phyloP scores from a whole-genome alignment of 2,329 filamentous ascomycete species.

The Colletotrichum sp. region DNA sequence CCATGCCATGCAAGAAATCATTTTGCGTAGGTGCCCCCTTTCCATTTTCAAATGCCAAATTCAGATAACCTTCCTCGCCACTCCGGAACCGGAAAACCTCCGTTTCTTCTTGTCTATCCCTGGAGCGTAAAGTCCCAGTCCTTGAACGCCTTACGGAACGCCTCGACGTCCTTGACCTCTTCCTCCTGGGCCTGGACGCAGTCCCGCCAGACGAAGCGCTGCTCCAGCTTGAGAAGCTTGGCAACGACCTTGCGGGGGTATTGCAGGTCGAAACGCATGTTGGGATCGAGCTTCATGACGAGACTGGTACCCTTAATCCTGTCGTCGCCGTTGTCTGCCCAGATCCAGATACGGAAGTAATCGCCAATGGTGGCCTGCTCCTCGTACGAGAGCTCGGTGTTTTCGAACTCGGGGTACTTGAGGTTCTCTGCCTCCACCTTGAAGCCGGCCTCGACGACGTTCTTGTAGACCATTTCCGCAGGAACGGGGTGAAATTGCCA shows the following conservation, averaged over 20 bases:
- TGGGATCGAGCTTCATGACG: conserved; percentile 74
- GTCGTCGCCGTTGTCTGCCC: conserved; percentile 63
- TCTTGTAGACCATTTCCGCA: conserved; percentile 68
- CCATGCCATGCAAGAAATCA: background rate
- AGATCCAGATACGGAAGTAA: conserved; percentile 85
- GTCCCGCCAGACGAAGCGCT: conserved; percentile 83
- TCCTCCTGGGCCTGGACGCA: conserved; percentile 79
- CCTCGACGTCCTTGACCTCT: conserved; percentile 78
- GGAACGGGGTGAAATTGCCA: conserved; percentile 92
- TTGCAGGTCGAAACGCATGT: conserved; percentile 85
- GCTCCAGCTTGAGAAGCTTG: conserved; percentile 82
- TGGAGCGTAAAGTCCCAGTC: conserved; percentile 80
- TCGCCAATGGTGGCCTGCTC: conserved; percentile 58
- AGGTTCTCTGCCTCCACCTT: conserved; percentile 84
- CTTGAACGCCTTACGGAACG: conserved; percentile 83
- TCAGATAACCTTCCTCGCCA: background rate
- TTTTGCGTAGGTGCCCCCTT: background rate
- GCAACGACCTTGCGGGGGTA: conserved; percentile 88
- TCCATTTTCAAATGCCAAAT: background rate
- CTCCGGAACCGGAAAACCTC: background rate
- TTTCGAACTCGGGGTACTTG: conserved; percentile 56
- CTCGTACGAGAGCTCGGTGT: conserved; percentile 54
- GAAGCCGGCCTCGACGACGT: conserved; percentile 87
- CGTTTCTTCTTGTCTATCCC: background rate
- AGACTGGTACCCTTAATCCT: conserved; percentile 70